Conservation (phyloP, 169 alveolate genomes). For the Eimeria sp. region DNA sequence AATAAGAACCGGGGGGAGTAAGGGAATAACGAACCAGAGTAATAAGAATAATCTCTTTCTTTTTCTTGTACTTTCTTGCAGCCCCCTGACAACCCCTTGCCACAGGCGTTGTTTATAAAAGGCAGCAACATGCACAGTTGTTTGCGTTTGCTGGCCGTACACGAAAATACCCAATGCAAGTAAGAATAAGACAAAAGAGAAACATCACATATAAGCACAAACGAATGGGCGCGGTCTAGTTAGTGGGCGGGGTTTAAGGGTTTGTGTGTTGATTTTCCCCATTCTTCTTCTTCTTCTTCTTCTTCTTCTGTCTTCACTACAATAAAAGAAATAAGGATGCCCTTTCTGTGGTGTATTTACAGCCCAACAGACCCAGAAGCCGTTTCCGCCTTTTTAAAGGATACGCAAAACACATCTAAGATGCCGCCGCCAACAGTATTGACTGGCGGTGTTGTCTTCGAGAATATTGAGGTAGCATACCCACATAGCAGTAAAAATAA, state of each 20-base stretch:
- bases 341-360: background rate
- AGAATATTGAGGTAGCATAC: conserved; percentile 44
- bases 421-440: conserved; percentile 69
- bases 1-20: too few species aligned
- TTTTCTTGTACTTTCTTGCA: background rate
- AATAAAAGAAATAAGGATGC: too few species aligned
- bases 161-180: conserved; percentile 62
- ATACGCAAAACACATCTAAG: conserved; percentile 17
- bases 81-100: conserved; percentile 65
- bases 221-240: too few species aligned
- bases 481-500: background rate
- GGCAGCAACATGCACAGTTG: conserved; percentile 78
- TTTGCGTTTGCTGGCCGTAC: conserved; percentile 64
- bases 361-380: conserved; percentile 62
- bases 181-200: background rate
- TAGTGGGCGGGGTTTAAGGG: too few species aligned
- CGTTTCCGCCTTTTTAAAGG: conserved; percentile 32
- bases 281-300: too few species aligned
- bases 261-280: too few species aligned
- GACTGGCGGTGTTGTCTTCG: conserved; percentile 56
- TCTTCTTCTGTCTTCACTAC: too few species aligned
- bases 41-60: too few species aligned
- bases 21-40: too few species aligned
- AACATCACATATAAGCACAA: too few species aligned
- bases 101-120: conserved; percentile 71